Evolutionary conservation across 2,329 filamentous ascomycete species (phyloP), one percentile per base, ranked within the genome.

Genomic region (Drechslerella dactyloides): DNA sequence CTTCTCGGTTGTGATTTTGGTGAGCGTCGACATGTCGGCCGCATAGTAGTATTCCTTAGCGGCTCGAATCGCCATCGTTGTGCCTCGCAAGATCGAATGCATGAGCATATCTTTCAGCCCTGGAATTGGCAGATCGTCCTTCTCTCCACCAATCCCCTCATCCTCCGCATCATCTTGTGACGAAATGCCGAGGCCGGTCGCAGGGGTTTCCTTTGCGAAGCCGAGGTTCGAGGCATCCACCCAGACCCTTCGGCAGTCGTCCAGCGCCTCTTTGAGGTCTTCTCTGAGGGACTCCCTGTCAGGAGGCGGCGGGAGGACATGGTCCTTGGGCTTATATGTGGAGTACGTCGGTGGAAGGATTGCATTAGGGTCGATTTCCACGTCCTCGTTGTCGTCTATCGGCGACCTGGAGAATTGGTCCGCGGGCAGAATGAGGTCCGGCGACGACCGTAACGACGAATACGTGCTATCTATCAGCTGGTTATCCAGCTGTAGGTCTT

Each of bases 271-370:
- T 57, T 88, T 81, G 65, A 93, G 80, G 76, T 89, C 87, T 23
- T 84, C 82, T 69, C 93, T 90, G 64, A 99, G 84, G 73, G 93
- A 88, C 54, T 86, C 83, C 74, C 93, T 86, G 69, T 94, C 90
- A 7, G 94, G 94, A 42, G 93, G 91, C 56, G 90, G 93, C 10
- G 91, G 87, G 13, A 70, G 46, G 21, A 96, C 84, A 65, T 89
- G 88, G 76, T 91, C 89, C 75, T 90, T 89, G 77, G 92, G 87
- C 75, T 90, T 92, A 80, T 97, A 99, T 1, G 94, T 99, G 83
- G 93, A 97, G 44, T 93, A 91, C 0, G 94, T 99, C 0, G 94
- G 94, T n/a, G 94, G 93, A 2, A 97, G 86, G 87, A 99, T 93
- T 72, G 89, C 85, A 30, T 87, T 85, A 69, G 91, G 90, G 19